phyloP scores from a whole-genome alignment of 139 green algal species.

The Penium margaritaceum region DNA sequence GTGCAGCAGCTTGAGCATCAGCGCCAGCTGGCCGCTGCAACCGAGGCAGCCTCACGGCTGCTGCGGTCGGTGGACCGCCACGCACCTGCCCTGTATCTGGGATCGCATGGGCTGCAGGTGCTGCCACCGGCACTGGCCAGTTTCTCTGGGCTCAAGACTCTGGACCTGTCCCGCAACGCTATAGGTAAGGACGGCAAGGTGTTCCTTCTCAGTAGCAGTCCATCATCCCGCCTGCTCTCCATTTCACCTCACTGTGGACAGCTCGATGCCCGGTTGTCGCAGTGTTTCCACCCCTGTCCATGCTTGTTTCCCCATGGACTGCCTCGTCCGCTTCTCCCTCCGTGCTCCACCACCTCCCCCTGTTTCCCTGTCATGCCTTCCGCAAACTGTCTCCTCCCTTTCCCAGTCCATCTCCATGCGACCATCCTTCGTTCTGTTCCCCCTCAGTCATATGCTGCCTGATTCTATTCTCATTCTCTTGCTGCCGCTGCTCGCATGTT shows the following conservation, averaged over 20 bases:
- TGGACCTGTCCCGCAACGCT: conserved; percentile 24
- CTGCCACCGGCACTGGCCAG: not conserved
- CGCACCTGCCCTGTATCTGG: not conserved
- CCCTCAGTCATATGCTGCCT: too few species aligned
- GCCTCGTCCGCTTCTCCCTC: not conserved
- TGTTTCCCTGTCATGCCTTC: not conserved
- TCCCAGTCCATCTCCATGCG: not conserved
- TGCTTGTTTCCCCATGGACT: too few species aligned
- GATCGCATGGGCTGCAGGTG: not conserved
- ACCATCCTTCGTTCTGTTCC: too few species aligned
- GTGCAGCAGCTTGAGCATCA: not conserved
- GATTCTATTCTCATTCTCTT: not conserved
- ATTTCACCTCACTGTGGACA: not conserved
- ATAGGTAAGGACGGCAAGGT: conserved; percentile 24
- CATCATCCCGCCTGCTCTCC: too few species aligned
- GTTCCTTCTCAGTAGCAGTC: too few species aligned
- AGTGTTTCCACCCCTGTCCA: too few species aligned
- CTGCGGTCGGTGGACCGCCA: conserved; percentile 1
- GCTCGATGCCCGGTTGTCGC: too few species aligned
- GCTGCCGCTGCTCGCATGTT: not conserved
- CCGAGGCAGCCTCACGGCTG: not conserved
- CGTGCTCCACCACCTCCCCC: not conserved
- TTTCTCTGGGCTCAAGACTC: conserved; percentile 19
- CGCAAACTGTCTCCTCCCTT: not conserved
- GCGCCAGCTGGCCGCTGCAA: too few species aligned